Percentiles rank a stretch among this genome's conserved stretches.
phyloP scores from a whole-genome alignment of 257 asterid genomes.

The Cruciata laevipes region DNA sequence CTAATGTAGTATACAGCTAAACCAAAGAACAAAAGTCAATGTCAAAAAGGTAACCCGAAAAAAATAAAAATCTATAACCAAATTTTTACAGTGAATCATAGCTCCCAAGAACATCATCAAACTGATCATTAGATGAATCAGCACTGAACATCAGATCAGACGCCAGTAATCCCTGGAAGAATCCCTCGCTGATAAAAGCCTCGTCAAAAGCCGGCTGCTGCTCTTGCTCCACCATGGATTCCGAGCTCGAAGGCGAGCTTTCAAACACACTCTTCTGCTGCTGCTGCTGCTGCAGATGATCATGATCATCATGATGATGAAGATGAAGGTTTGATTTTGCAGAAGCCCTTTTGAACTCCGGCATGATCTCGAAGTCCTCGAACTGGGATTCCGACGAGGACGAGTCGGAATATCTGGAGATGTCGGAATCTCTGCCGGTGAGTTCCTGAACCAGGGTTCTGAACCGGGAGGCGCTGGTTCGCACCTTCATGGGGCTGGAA shows the following conservation, averaged over 20 bases:
- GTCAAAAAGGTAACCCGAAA: neutral
- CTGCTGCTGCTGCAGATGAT: neutral
- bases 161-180: slow-evolving; percentile 6
- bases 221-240: slow-evolving; percentile 32
- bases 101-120: slow-evolving; percentile 60
- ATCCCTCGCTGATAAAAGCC: slow-evolving; percentile 20
- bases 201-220: slow-evolving; percentile 17
- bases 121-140: slow-evolving; percentile 22
- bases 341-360: neutral
- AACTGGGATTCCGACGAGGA: slow-evolving; percentile 1
- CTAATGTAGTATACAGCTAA: neutral
- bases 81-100: slow-evolving; percentile 30
- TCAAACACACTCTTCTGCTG: neutral
- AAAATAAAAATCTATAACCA: neutral
- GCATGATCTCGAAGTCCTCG: neutral
- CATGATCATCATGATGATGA: neutral
- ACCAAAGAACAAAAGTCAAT: neutral
- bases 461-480: slow-evolving; percentile 57
- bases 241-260: slow-evolving; percentile 35
- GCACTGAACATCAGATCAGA: slow-evolving; percentile 3
- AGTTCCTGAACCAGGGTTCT: slow-evolving; percentile 63
- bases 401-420: slow-evolving; percentile 16
- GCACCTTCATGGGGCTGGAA: slow-evolving; percentile 78
- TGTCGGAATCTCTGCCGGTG: slow-evolving; percentile 63
- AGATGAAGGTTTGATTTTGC: slow-evolving; percentile 17